These are phyloP conservation scores for Pseudogymnoascus pannorum DNA, from an alignment of 2,329 filamentous ascomycete genomes.

Conservation along the genomic window DNA sequence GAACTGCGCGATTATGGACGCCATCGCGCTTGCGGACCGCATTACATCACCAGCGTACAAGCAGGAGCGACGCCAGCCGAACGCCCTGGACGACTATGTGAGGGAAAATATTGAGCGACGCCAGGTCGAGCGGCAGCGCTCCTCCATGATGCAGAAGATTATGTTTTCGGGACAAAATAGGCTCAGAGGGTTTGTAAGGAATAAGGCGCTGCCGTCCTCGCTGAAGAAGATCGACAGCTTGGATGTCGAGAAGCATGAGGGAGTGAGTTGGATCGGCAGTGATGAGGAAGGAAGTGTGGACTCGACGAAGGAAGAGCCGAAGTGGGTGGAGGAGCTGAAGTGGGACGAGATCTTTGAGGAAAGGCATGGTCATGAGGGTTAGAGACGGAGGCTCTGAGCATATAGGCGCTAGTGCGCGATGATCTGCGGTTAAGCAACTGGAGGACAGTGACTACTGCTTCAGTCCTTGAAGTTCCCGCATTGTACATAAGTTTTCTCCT, in stretches of 20 bases:
- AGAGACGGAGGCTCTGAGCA: slow-evolving; percentile 25
- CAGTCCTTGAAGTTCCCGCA: not conserved
- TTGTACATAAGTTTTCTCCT: not conserved
- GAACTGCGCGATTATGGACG: slow-evolving; percentile 25
- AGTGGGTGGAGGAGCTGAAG: not conserved
- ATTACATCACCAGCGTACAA: slow-evolving; percentile 11
- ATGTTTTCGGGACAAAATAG: slow-evolving; percentile 23
- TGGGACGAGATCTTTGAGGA: not conserved
- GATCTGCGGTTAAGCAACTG: not conserved
- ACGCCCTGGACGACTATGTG: slow-evolving; percentile 15
- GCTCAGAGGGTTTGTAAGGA: slow-evolving; percentile 20
- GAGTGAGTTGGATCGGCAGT: not conserved
- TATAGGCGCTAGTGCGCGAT: not conserved
- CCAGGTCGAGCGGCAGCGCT: slow-evolving; percentile 20
- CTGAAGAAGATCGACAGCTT: slow-evolving; percentile 1
- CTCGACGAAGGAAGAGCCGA: not conserved
- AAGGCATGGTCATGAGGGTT: slow-evolving; percentile 28
- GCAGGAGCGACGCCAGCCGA: not conserved
- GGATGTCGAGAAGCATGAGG: not conserved
- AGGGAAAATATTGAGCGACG: slow-evolving; percentile 22
- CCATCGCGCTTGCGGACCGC: slow-evolving; percentile 20
- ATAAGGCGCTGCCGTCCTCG: slow-evolving; percentile 4
- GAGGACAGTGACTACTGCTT: not conserved
- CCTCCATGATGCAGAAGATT: slow-evolving; percentile 21
- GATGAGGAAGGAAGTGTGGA: not conserved